Evolutionary conservation across 129 eudicot genomes (phyloP).

Genomic region (Flaveria sonorensis): DNA sequence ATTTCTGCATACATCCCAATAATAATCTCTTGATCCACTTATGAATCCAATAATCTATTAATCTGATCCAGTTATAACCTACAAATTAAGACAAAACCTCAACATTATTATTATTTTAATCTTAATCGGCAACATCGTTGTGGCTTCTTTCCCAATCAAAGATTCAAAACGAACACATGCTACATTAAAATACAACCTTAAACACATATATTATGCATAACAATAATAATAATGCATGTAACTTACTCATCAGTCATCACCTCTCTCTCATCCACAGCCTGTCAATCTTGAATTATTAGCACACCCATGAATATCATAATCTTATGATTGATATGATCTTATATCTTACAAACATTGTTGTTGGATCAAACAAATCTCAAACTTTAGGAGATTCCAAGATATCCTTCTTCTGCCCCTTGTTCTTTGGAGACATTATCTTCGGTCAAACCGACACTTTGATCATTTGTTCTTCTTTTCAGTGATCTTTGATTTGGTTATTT

Average conservation of each 20-base stretch:
- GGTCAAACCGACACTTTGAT: slow-evolving; percentile 24
- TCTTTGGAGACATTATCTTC: slow-evolving; percentile 29
- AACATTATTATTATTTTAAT: slow-evolving; percentile 7
- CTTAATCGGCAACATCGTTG: slow-evolving; percentile 38
- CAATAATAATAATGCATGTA: slow-evolving; percentile 25
- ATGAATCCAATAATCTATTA: neutral
- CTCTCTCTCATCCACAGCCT: slow-evolving; percentile 40
- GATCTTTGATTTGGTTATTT: slow-evolving; percentile 10
- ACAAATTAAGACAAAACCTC: slow-evolving; percentile 25
- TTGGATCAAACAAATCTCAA: slow-evolving; percentile 33
- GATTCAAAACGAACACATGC: slow-evolving; percentile 39
- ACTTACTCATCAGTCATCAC: neutral
- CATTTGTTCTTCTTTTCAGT: neutral
- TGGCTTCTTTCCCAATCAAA: slow-evolving; percentile 36
- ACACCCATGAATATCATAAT: slow-evolving; percentile 14
- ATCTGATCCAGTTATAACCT: slow-evolving; percentile 23
- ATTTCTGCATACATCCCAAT: slow-evolving; percentile 17
- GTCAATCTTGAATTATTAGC: slow-evolving; percentile 45
- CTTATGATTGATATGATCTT: too few species aligned
- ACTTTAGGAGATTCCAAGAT: slow-evolving; percentile 34
- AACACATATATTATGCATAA: slow-evolving; percentile 21
- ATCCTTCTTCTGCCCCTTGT: slow-evolving; percentile 27
- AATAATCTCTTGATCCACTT: slow-evolving; percentile 21
- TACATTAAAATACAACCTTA: slow-evolving; percentile 34
- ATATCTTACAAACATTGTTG: slow-evolving; percentile 34